Evolutionary conservation across 306 rosid genomes (phyloP).

Genomic region (Rosa multiflora): DNA sequence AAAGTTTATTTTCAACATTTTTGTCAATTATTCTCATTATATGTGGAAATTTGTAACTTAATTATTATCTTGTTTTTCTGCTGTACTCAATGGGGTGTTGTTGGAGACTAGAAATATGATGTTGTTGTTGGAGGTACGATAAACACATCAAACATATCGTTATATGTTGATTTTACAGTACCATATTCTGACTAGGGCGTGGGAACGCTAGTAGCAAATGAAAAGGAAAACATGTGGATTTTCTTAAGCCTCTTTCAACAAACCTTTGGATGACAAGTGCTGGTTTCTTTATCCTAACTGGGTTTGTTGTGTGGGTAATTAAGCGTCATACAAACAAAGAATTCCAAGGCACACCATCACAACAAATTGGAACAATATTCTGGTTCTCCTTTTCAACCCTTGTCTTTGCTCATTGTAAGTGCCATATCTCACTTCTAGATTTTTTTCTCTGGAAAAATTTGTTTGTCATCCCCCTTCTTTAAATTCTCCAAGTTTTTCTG

Average conservation of each 20-base stretch:
- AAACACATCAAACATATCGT: neutral
- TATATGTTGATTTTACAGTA: constrained; percentile 8
- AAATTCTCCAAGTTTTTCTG: too few relatives aligned
- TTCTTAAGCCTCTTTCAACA: constrained; percentile 20
- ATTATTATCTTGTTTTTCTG: too few relatives aligned
- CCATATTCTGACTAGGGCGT: constrained; percentile 13
- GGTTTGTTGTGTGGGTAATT: constrained; percentile 17
- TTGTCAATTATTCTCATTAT: neutral
- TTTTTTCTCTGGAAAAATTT: too few relatives aligned
- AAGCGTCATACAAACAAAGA: constrained; percentile 2
- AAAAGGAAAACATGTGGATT: constrained; percentile 10
- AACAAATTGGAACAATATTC: constrained; percentile 6
- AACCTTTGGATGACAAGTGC: constrained; percentile 18
- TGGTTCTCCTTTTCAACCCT: constrained; percentile 20
- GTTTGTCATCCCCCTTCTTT: too few relatives aligned
- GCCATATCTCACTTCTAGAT: neutral
- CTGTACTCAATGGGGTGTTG: too few relatives aligned
- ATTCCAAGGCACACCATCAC: neutral
- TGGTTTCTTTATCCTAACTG: constrained; percentile 12
- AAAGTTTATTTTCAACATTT: neutral
- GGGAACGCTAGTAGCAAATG: constrained; percentile 3
- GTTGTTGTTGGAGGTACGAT: constrained; percentile 14
- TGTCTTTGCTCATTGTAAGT: constrained; percentile 10
- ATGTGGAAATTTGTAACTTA: too few relatives aligned
- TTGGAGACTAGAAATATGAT: neutral